These are phyloP conservation scores for Septoria linicola DNA, from an alignment of 2,329 filamentous ascomycete genomes.

Conservation along the genomic window DNA sequence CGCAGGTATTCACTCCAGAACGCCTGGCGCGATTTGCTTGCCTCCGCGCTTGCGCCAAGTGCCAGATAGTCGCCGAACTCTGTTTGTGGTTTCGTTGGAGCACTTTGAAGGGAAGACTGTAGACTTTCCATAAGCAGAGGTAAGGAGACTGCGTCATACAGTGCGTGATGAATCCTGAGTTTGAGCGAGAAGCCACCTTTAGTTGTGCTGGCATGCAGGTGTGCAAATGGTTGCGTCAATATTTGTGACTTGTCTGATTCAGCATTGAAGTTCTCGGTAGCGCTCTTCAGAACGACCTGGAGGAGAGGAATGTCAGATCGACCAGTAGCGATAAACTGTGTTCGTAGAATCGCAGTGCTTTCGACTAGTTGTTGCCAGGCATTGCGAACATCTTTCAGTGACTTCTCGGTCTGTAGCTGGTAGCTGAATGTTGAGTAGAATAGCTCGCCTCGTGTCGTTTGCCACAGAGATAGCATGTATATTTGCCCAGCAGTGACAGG, in stretches of 20 bases:
- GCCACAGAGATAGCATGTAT: constrained; percentile 78
- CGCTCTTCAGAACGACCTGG: constrained; percentile 59
- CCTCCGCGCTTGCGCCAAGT: constrained; percentile 26
- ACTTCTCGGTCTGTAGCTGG: constrained; percentile 45
- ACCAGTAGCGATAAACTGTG: constrained; percentile 56
- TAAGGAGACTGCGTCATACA: constrained; percentile 85
- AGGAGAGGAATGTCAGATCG: constrained; percentile 53
- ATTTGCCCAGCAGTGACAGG: constrained; percentile 75
- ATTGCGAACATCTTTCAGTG: constrained; percentile 45
- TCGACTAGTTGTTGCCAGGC: constrained; percentile 63
- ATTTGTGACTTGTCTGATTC: constrained; percentile 15
- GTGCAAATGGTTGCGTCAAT: constrained; percentile 27
- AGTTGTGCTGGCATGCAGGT: constrained; percentile 23
- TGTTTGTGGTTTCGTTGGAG: background rate
- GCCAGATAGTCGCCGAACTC: constrained; percentile 48
- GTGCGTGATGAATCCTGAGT: constrained; percentile 72
- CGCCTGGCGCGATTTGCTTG: constrained; percentile 33
- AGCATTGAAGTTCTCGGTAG: constrained; percentile 37
- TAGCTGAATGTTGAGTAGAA: constrained; percentile 76
- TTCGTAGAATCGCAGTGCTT: constrained; percentile 65
- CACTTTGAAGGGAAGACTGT: constrained; percentile 29
- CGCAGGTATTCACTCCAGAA: constrained; percentile 56
- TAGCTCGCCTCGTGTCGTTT: constrained; percentile 61
- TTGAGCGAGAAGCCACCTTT: constrained; percentile 32
- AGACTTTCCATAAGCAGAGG: constrained; percentile 60